Evolutionary conservation across 768 basidiomycete genomes (phyloP).

Genomic region (Mycena vulgaris): DNA sequence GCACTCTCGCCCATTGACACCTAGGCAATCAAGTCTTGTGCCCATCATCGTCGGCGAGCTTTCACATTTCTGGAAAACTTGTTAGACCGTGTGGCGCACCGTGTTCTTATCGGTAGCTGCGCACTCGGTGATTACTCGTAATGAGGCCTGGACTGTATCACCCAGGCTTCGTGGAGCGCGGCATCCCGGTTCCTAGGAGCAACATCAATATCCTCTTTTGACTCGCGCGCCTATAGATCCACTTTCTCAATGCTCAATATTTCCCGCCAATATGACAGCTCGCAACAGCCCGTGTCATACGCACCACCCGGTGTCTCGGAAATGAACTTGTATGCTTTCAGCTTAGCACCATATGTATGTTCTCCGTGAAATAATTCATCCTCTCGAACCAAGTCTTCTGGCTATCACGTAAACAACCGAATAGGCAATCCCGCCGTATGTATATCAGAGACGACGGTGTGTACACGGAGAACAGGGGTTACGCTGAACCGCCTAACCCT

Average conservation of each 20-base stretch:
- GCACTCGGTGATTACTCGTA: not conserved
- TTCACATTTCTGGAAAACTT: constrained; percentile 17
- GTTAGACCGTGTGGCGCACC: constrained; percentile 11
- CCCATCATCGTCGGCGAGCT: not conserved
- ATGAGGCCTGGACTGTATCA: not conserved
- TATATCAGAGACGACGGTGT: not conserved
- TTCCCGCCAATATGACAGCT: not conserved
- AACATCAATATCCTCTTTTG: not conserved
- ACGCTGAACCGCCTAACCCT: not conserved
- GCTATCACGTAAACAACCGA: not conserved
- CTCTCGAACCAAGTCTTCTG: not conserved
- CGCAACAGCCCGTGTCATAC: too few relatives aligned
- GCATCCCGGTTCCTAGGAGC: not conserved
- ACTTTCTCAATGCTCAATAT: not conserved
- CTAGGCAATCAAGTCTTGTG: not conserved
- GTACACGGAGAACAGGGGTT: not conserved
- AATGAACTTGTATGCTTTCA: not conserved
- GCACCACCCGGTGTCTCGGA: constrained; percentile 1
- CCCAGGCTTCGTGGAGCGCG: not conserved
- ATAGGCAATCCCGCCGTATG: not conserved
- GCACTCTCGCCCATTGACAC: too few relatives aligned
- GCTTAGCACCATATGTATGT: too few relatives aligned
- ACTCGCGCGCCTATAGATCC: not conserved
- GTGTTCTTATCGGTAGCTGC: constrained; percentile 27
- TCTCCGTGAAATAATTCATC: too few relatives aligned